Evolutionary conservation across 257 asterid species (phyloP).

Genomic region (Nicotiana noctiflora): DNA sequence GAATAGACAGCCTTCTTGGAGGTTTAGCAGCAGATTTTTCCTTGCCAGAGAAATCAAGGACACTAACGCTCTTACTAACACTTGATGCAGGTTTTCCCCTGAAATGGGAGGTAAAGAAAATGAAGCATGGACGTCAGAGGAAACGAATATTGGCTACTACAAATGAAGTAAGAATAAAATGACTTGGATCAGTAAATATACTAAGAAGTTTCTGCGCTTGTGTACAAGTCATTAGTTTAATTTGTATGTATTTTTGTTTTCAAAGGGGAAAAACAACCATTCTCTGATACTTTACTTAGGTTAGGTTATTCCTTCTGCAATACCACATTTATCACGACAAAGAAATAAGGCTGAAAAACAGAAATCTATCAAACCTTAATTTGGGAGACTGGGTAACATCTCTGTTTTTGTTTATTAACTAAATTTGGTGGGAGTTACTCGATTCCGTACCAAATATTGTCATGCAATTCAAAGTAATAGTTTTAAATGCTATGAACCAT

Average conservation of each 20-base stretch:
- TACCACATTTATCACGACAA: not conserved
- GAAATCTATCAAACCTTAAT: not conserved
- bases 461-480: not conserved
- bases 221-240: not conserved
- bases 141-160: not conserved
- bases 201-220: not conserved
- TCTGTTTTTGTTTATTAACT: not conserved
- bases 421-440: not conserved
- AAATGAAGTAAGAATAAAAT: not conserved
- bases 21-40: slow-evolving; percentile 77
- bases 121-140: not conserved
- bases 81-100: slow-evolving; percentile 50
- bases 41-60: slow-evolving; percentile 74
- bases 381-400: not conserved
- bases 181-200: not conserved
- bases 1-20: slow-evolving; percentile 80
- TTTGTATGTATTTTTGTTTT: not conserved
- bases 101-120: slow-evolving; percentile 1
- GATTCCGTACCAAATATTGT: not conserved
- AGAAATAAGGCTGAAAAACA: not conserved
- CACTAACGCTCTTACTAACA: slow-evolving; percentile 70
- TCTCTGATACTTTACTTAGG: not conserved
- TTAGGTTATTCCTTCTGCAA: not conserved
- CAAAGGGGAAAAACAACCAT: not conserved
- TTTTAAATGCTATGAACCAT: not conserved